These are phyloP conservation scores for Lactarius hengduanensis DNA, from an alignment of 768 basidiomycete species.

Conservation along the genomic window DNA sequence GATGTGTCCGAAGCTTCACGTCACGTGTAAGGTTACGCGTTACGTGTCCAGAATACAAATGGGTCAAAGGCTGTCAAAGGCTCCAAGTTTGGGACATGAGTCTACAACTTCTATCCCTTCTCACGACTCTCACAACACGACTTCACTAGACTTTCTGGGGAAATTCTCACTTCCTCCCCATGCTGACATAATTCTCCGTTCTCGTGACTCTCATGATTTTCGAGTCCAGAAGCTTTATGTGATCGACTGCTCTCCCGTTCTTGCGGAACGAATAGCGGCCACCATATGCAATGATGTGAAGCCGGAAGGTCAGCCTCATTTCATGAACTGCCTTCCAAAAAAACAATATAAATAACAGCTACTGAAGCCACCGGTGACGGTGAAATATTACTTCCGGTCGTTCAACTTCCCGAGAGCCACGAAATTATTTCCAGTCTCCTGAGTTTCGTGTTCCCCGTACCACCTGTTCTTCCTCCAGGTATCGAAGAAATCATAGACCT, in stretches of 20 bases:
- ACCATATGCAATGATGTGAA: neutral
- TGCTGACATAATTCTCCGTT: conserved; percentile 11
- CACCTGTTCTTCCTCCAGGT: neutral
- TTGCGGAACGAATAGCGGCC: conserved; percentile 26
- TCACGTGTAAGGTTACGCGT: too few relatives aligned
- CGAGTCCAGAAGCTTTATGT: conserved; percentile 9
- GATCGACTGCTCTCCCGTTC: conserved; percentile 21
- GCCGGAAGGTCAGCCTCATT: neutral
- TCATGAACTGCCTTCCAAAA: neutral
- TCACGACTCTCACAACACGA: neutral
- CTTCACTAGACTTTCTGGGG: neutral
- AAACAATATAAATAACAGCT: neutral
- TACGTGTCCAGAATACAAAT: too few relatives aligned
- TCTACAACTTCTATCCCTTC: too few relatives aligned
- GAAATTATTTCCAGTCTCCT: neutral
- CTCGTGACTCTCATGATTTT: conserved; percentile 12
- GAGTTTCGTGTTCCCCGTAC: neutral
- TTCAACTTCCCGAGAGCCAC: neutral
- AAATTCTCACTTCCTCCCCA: neutral
- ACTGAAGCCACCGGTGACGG: neutral
- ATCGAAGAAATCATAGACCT: neutral
- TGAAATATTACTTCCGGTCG: neutral
- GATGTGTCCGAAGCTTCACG: too few relatives aligned
- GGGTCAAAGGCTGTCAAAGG: too few relatives aligned
- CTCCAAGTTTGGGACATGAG: too few relatives aligned